A percentile compares a stretch with the other conserved stretches of the same genome.
phyloP scores from a whole-genome alignment of 1,139 yeast species.

The Saccharomycopsis hybrid region DNA sequence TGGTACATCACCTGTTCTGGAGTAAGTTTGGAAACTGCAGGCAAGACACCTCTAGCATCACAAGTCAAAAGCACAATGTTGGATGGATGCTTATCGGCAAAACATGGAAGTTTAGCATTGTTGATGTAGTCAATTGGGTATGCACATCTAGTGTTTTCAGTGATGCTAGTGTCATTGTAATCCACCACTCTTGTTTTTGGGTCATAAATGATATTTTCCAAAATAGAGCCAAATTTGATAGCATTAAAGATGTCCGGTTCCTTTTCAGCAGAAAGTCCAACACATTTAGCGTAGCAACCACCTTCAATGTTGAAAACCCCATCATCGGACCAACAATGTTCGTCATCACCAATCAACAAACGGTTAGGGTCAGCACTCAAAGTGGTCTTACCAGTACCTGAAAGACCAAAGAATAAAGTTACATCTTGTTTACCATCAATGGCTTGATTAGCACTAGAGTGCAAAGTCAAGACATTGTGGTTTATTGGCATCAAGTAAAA shows the following conservation, averaged over 20 bases:
- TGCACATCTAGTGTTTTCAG: slow-evolving; percentile 98
- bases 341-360: slow-evolving; percentile 94
- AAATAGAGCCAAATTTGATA: slow-evolving; percentile 86
- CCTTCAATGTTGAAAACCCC: slow-evolving; percentile 99
- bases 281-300: slow-evolving; percentile 98
- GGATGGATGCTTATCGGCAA: slow-evolving; percentile 84
- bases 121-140: slow-evolving; percentile 97
- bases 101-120: slow-evolving; percentile 92
- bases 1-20: slow-evolving; percentile 98
- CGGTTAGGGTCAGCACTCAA: slow-evolving; percentile 95
- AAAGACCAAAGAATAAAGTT: slow-evolving; percentile 90
- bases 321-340: slow-evolving; percentile 98
- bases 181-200: slow-evolving; percentile 76
- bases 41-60: slow-evolving; percentile 97
- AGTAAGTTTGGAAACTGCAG: slow-evolving; percentile 91
- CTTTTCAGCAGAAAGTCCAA: slow-evolving; percentile 82
- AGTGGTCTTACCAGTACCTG: slow-evolving; percentile 98
- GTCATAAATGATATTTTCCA: slow-evolving; percentile 91
- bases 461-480: slow-evolving; percentile 86
- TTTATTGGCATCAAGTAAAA: slow-evolving; percentile 97
- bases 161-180: slow-evolving; percentile 71
- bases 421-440: slow-evolving; percentile 47
- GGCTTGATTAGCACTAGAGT: slow-evolving; percentile 95
- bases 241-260: slow-evolving; percentile 98
- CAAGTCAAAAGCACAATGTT: slow-evolving; percentile 91